phyloP scores from a whole-genome alignment of 2,329 filamentous ascomycete species.

The Paecilomyces variotii region DNA sequence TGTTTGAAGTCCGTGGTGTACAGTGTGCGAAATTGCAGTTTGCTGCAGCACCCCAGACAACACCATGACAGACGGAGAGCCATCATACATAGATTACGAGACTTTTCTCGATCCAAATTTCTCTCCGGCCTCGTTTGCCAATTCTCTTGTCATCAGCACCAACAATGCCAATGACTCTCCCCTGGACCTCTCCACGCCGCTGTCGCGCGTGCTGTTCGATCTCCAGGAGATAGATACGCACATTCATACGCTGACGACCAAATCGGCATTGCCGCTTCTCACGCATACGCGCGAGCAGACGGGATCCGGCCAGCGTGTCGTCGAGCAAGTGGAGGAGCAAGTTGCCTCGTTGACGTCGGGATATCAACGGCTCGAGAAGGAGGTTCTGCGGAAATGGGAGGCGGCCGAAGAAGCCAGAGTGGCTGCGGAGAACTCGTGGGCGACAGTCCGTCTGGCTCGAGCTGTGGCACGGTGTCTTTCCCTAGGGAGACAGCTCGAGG shows the following conservation, averaged over 20 bases:
- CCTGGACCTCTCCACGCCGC: conserved; percentile 85
- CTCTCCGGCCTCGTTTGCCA: conserved; percentile 74
- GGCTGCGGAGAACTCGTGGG: conserved; percentile 70
- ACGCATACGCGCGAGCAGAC: conserved; percentile 68
- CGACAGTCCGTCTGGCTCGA: conserved; percentile 68
- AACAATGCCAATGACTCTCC: conserved; percentile 88
- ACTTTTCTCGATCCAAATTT: conserved; percentile 79
- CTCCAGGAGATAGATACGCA: conserved; percentile 95
- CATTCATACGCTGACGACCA: conserved; percentile 81
- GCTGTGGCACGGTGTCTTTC: conserved; percentile 71
- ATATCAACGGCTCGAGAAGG: conserved; percentile 75
- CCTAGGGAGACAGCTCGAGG: conserved; percentile 76
- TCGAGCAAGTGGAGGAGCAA: conserved; percentile 71
- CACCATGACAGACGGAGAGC: conserved; percentile 32
- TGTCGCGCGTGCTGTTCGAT: conserved; percentile 91
- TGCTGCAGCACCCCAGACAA: not conserved
- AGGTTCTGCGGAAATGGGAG: conserved; percentile 78
- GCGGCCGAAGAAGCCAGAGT: conserved; percentile 74
- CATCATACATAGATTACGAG: conserved; percentile 94
- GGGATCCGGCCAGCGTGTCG: conserved; percentile 61
- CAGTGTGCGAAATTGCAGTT: not conserved
- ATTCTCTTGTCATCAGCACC: conserved; percentile 76
- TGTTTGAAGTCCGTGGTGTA: not conserved
- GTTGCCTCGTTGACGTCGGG: conserved; percentile 72
- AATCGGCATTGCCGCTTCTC: conserved; percentile 72